Evolutionary conservation across 495 filamentous ascomycete genomes (phyloP), one percentile per base, ranked within the genome.

Genomic region (Penicillium goetzii): DNA sequence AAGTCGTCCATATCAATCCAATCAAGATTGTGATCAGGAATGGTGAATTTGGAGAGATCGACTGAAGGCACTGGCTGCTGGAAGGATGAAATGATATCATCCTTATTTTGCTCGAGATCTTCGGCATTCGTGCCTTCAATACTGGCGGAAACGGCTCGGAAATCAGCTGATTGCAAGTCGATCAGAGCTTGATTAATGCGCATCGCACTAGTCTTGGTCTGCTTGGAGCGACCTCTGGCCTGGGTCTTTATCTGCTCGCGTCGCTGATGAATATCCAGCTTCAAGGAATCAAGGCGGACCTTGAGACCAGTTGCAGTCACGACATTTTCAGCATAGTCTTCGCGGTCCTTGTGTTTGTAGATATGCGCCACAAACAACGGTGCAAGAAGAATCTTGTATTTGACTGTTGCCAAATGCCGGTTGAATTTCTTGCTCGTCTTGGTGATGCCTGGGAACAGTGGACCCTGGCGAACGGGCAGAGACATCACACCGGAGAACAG

Each of bases 1-100:
- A 98, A 98, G 72, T 99, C 95, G 76, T 99, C 95, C 93, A 98
- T 97, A 72, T 99, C 95, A 69, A 98, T 90, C 95, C 95, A 99
- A 57, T 87, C 89, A 66, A 91, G 86, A 73, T 99, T 95, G 40
- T 93, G 92, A 70, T 99, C 95, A 0, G 93, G 92, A 60, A 99
- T 97, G 0, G 87, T 92, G 72, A 98, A 98, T 32, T 90, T 87
- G 19, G 93, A 96, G 49, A 97, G 81, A 75, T 98, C 92, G 8
- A 83, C 85, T 10, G 77, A 73, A 4, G 79, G 65, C 30, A 77
- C 71, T 25, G 82, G 80, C 49, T 85, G 79, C 61, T 87, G 83
- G 62, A 84, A 85, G 9, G 80, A 76, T 1, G 85, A 87, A 33
- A 86, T 77, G 45, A 79, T 81, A 68, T 82, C 81, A 59, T 88